phyloP scores from a whole-genome alignment of 441 rosid genomes.

The Adansonia grandidieri region DNA sequence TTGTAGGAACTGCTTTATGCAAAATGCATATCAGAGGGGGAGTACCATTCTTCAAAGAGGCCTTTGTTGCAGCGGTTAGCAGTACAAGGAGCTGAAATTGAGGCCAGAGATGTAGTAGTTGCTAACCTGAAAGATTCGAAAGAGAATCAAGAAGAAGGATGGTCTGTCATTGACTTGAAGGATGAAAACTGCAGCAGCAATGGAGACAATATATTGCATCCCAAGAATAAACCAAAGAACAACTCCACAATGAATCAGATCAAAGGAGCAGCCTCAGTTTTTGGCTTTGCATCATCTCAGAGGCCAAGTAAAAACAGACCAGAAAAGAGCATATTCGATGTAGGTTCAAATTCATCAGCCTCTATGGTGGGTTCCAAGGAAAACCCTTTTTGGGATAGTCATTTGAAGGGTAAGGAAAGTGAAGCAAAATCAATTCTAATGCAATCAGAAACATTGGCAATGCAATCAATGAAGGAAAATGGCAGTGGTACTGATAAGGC shows the following conservation, averaged over 20 bases:
- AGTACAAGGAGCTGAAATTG: conserved; percentile 73
- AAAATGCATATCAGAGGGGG: conserved; percentile 67
- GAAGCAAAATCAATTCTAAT: conserved; percentile 59
- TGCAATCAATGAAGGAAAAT: conserved; percentile 38
- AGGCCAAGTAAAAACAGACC: conserved; percentile 42
- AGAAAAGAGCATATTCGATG: conserved; percentile 57
- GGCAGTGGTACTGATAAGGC: conserved; percentile 39
- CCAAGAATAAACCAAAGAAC: conserved; percentile 46
- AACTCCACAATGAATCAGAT: conserved; percentile 55
- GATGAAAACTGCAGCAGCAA: conserved; percentile 47
- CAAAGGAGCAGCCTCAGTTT: conserved; percentile 65
- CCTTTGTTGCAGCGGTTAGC: conserved; percentile 71
- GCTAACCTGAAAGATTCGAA: conserved; percentile 36
- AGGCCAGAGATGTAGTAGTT: conserved; percentile 53
- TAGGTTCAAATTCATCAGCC: conserved; percentile 32
- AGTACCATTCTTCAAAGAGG: conserved; percentile 74
- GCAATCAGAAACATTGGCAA: conserved; percentile 40
- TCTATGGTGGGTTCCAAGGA: conserved; percentile 34
- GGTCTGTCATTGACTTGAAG: conserved; percentile 71
- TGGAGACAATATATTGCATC: conserved; percentile 39
- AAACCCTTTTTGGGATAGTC: conserved; percentile 46
- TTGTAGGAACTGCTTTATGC: conserved; percentile 66
- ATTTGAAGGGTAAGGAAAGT: conserved; percentile 41
- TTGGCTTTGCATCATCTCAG: conserved; percentile 50
- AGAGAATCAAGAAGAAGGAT: conserved; percentile 58